Conservation (phyloP, 179 eudicot genomes). For the Monotropa hypopitys region DNA sequence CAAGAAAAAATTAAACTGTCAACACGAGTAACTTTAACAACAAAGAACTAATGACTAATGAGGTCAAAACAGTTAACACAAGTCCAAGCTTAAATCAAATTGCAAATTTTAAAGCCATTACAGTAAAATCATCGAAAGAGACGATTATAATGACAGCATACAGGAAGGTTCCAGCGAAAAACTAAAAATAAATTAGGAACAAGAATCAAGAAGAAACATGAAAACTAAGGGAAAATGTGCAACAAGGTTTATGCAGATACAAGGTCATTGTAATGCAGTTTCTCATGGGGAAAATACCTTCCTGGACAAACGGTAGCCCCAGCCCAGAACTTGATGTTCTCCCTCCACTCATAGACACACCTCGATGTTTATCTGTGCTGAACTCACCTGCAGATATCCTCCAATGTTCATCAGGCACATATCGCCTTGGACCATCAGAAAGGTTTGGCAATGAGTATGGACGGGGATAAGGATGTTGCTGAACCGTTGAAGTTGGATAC, state of each 20-base stretch:
- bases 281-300: conserved; percentile 30
- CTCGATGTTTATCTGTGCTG: conserved; percentile 36
- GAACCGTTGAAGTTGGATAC: conserved; percentile 41
- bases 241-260: background rate
- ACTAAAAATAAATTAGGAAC: background rate
- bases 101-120: background rate
- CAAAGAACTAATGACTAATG: background rate
- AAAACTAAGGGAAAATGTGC: background rate
- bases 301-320: conserved; percentile 34
- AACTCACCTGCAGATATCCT: conserved; percentile 44
- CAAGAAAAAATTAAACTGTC: conserved; percentile 5
- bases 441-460: conserved; percentile 37
- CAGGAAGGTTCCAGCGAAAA: background rate
- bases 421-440: conserved; percentile 42
- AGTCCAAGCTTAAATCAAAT: background rate
- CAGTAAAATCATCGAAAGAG: background rate
- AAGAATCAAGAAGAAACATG: conserved; percentile 1
- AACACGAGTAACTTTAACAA: background rate
- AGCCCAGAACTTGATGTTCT: conserved; percentile 29
- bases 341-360: conserved; percentile 50
- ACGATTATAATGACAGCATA: background rate
- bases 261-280: background rate
- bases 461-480: conserved; percentile 47
- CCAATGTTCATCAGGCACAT: conserved; percentile 58
- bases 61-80: background rate